Evolutionary conservation across 331 rosid genomes (phyloP).

Genomic region (Rhamnella rubrinervis): DNA sequence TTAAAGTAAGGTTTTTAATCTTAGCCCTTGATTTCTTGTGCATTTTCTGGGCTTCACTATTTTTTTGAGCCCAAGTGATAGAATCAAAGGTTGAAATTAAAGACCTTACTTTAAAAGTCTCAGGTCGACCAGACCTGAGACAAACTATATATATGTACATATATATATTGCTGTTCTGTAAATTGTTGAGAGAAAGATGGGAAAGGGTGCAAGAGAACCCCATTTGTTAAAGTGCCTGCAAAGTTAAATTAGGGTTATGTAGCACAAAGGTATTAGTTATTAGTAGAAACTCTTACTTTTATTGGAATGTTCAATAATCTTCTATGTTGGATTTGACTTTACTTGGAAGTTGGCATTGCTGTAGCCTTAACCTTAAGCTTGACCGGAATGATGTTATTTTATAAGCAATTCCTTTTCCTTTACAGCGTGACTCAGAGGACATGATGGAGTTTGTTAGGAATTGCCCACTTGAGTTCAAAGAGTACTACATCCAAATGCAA

Average conservation of each 20-base stretch:
- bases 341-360: slow-evolving; percentile 21
- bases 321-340: not conserved
- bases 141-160: too few species aligned
- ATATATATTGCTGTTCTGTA: too few species aligned
- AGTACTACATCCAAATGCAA: slow-evolving; percentile 98
- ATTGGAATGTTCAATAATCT: not conserved
- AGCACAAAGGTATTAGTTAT: not conserved
- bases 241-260: not conserved
- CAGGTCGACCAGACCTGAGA: too few species aligned
- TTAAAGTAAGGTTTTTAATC: too few species aligned
- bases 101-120: too few species aligned
- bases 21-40: too few species aligned
- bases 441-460: slow-evolving; percentile 72
- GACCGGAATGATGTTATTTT: slow-evolving; percentile 9
- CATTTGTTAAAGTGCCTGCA: not conserved
- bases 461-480: slow-evolving; percentile 81
- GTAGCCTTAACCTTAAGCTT: slow-evolving; percentile 3
- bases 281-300: not conserved
- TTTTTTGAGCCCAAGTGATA: too few species aligned
- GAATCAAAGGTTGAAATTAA: too few species aligned
- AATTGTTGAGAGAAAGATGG: too few species aligned
- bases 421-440: slow-evolving; percentile 92
- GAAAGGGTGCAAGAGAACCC: not conserved
- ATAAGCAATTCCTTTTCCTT: slow-evolving; percentile 7
- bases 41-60: too few species aligned